phyloP scores from a whole-genome alignment of 23 red algal genomes.

The Gracilaria domingensis region DNA sequence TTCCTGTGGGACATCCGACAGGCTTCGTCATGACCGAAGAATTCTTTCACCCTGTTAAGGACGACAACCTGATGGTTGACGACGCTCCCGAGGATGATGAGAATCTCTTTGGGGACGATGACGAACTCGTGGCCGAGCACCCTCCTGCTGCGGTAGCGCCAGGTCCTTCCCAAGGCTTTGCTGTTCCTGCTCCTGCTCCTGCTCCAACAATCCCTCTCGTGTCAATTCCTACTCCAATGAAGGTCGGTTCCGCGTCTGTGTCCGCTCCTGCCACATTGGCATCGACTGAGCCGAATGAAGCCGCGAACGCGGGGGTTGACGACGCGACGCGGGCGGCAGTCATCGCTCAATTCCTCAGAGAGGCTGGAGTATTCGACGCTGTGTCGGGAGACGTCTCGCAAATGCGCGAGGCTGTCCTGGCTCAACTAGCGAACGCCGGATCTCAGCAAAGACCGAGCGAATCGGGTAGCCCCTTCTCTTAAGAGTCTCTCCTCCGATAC shows the following conservation, averaged over 20 bases:
- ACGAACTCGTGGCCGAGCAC: too few relatives aligned
- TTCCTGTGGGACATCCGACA: not conserved
- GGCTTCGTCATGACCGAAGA: not conserved
- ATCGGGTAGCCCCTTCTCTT: not conserved
- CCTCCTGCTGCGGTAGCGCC: too few relatives aligned
- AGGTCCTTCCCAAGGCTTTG: too few relatives aligned
- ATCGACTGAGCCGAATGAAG: not conserved
- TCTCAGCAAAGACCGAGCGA: not conserved
- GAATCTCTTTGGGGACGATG: too few relatives aligned
- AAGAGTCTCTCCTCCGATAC: not conserved
- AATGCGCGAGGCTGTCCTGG: not conserved
- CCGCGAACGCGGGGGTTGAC: not conserved
- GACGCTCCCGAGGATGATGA: not conserved
- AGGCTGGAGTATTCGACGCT: not conserved
- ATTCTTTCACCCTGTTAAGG: not conserved
- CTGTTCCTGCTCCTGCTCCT: too few relatives aligned
- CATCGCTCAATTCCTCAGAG: not conserved
- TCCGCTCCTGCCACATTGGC: too few relatives aligned
- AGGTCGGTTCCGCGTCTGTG: too few relatives aligned
- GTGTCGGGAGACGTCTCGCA: not conserved
- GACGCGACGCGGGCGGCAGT: not conserved
- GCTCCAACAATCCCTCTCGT: too few relatives aligned
- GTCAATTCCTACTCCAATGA: too few relatives aligned
- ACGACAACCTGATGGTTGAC: not conserved
- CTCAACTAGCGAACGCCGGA: not conserved